Evolutionary conservation across 2,329 filamentous ascomycete genomes (phyloP).

Genomic region (Aquanectria penicillioides): DNA sequence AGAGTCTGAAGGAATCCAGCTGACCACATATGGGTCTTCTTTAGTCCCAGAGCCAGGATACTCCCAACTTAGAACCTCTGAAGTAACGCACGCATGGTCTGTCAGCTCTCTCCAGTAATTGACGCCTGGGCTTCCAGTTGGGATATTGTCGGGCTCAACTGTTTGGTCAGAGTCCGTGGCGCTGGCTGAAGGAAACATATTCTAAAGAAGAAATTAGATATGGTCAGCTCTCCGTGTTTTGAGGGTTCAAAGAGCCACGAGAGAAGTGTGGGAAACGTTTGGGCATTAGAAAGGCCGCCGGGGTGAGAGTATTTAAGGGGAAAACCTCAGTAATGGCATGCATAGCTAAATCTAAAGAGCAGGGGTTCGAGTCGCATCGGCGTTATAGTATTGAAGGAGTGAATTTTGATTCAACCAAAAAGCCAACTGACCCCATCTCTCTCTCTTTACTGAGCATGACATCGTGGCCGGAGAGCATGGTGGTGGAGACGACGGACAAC

Average conservation of each 20-base stretch:
- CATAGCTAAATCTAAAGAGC: neutral
- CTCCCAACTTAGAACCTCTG: neutral
- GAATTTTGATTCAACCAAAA: neutral
- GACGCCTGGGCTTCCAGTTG: neutral
- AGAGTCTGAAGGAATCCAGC: neutral
- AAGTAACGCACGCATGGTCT: slow-evolving; percentile 4
- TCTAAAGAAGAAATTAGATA: too few relatives aligned
- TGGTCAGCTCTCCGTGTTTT: too few relatives aligned
- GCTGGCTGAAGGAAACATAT: slow-evolving; percentile 1
- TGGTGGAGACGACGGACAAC: neutral
- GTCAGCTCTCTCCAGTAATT: slow-evolving; percentile 1
- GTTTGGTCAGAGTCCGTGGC: neutral
- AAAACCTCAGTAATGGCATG: neutral
- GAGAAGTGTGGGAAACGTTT: too few relatives aligned
- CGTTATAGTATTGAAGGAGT: neutral
- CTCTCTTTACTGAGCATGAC: neutral
- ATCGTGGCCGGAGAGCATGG: neutral
- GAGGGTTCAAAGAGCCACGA: neutral
- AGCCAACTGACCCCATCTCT: neutral
- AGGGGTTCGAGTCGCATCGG: neutral
- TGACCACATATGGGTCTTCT: neutral
- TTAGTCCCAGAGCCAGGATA: slow-evolving; percentile 10
- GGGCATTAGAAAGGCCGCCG: too few relatives aligned
- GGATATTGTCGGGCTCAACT: slow-evolving; percentile 6
- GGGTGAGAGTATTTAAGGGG: neutral